A percentile compares a stretch with the other conserved stretches of the same genome.
Conservation (phyloP, 495 filamentous ascomycete genomes). For the Terfezia claveryi region DNA sequence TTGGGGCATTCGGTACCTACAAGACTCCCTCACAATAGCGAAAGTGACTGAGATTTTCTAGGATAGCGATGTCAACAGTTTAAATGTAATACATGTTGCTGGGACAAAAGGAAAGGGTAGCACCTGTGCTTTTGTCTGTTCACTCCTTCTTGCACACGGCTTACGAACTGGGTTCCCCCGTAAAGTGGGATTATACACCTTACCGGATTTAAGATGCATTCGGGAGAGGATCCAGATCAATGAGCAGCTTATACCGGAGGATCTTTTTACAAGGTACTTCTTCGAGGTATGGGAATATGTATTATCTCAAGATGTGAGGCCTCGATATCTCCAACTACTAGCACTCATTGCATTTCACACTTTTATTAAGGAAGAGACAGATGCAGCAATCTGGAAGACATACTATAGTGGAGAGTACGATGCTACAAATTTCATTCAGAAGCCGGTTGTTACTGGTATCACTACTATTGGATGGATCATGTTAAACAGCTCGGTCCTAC, state of each 20-base stretch:
- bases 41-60: constrained; percentile 25
- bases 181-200: constrained; percentile 69
- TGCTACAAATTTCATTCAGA: constrained; percentile 26
- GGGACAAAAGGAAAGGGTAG: constrained; percentile 90
- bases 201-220: constrained; percentile 69
- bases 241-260: constrained; percentile 48
- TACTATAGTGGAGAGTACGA: constrained; percentile 33
- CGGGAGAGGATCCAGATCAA: constrained; percentile 77
- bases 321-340: constrained; percentile 37
- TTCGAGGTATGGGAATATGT: constrained; percentile 75
- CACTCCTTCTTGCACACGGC: constrained; percentile 27
- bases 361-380: constrained; percentile 25
- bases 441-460: constrained; percentile 21
- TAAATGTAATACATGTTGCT: constrained; percentile 66
- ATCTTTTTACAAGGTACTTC: constrained; percentile 62
- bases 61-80: constrained; percentile 41
- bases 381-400: constrained; percentile 25
- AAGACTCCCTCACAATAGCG: constrained; percentile 3
- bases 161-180: constrained; percentile 19
- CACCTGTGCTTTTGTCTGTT: constrained; percentile 45
- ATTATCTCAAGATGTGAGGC: constrained; percentile 8
- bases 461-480: constrained; percentile 30
- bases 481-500: constrained; percentile 27
- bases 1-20: background rate
- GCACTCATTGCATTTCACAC: constrained; percentile 26